These are phyloP conservation scores for Pseudisothecium myosuroides DNA, from an alignment of 225 moss, liverwort and hornwort species.

Conservation along the genomic window DNA sequence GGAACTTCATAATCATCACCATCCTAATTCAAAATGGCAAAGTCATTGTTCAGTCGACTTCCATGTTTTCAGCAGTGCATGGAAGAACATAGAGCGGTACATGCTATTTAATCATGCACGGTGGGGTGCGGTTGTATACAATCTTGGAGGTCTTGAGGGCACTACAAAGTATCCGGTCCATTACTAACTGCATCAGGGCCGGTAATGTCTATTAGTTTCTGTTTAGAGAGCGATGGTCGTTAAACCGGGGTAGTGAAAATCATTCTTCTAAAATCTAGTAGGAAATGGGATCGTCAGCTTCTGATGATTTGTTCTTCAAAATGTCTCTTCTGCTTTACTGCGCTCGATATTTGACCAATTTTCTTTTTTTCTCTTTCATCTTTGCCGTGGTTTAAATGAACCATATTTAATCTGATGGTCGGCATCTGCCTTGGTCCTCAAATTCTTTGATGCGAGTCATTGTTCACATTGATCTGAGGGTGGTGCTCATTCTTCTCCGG, in stretches of 20 bases:
- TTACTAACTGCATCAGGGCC: background rate
- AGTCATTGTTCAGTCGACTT: background rate
- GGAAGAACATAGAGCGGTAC: background rate
- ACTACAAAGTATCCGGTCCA: background rate
- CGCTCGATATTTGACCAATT: background rate
- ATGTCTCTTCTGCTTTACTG: background rate
- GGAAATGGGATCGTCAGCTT: background rate
- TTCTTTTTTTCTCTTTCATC: background rate
- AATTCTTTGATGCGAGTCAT: background rate
- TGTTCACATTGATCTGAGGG: background rate
- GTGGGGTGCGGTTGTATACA: background rate
- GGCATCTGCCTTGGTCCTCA: background rate
- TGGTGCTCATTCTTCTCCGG: background rate
- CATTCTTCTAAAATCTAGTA: background rate
- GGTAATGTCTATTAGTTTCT: background rate
- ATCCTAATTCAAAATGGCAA: background rate
- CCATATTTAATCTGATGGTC: background rate
- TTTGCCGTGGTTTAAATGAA: background rate
- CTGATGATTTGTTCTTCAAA: background rate
- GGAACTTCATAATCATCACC: background rate
- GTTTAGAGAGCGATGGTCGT: background rate
- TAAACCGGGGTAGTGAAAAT: background rate
- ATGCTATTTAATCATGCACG: background rate
- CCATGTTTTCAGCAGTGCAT: background rate
- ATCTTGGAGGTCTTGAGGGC: background rate